Evolutionary conservation across 2,329 filamentous ascomycete species (phyloP).

Genomic region (Claviceps lovelessii): DNA sequence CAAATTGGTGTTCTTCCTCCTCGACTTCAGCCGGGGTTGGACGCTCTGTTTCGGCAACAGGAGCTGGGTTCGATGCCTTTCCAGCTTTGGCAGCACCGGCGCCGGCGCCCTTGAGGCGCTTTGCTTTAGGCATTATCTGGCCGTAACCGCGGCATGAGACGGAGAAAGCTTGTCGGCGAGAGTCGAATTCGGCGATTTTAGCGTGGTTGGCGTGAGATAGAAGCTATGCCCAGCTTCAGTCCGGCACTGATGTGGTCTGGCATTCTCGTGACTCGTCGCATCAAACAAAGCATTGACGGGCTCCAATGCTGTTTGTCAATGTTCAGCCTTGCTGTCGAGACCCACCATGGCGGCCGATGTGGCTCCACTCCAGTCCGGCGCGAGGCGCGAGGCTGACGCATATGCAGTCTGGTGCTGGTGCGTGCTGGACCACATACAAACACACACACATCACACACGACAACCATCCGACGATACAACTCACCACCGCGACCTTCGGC

Average conservation of each 20-base stretch:
- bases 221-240: background rate
- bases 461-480: background rate
- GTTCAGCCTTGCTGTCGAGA: background rate
- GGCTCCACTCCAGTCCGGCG: too few species aligned
- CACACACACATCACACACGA: background rate
- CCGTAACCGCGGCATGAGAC: conserved; percentile 1
- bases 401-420: too few species aligned
- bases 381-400: too few species aligned
- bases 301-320: too few species aligned
- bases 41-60: conserved; percentile 24
- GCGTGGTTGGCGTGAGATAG: background rate
- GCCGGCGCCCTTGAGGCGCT: conserved; percentile 41
- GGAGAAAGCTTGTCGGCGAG: background rate
- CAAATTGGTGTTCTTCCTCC: conserved; percentile 57
- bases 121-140: conserved; percentile 40
- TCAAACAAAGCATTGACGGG: too few species aligned
- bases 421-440: background rate
- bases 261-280: too few species aligned
- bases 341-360: background rate
- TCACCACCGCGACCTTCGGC: background rate
- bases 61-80: conserved; percentile 21
- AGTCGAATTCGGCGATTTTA: background rate
- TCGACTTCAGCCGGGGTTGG: conserved; percentile 52
- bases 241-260: too few species aligned
- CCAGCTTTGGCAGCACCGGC: conserved; percentile 16